These are phyloP conservation scores for Podospora tetraspora DNA, from an alignment of 495 filamentous ascomycete species.

Conservation along the genomic window DNA sequence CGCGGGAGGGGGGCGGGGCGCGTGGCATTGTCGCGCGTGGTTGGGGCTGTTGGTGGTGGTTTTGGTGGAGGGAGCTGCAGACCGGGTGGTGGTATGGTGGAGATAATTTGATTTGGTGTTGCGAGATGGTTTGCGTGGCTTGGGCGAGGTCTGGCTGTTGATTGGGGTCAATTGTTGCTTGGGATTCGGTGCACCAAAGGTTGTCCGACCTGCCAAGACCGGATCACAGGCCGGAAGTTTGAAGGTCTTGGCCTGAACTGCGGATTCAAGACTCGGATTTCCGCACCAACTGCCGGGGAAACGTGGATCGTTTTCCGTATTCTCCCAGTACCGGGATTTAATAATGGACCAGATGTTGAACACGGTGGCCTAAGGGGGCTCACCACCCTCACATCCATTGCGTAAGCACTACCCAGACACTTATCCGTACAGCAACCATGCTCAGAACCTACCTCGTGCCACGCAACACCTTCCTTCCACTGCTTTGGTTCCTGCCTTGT, in stretches of 20 bases:
- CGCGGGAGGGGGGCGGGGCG: conserved; percentile 3
- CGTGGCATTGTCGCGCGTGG: conserved; percentile 21
- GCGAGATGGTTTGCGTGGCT: not conserved
- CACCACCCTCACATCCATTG: too few relatives aligned
- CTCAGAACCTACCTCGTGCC: too few relatives aligned
- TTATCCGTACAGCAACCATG: too few relatives aligned
- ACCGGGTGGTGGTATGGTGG: not conserved
- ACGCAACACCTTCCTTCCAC: not conserved
- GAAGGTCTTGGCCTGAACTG: not conserved
- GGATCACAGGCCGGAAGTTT: not conserved
- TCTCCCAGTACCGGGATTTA: too few relatives aligned
- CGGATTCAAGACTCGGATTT: not conserved
- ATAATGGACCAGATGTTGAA: too few relatives aligned
- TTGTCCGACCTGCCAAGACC: not conserved
- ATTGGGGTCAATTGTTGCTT: not conserved
- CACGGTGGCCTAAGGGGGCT: too few relatives aligned
- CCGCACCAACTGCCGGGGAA: not conserved
- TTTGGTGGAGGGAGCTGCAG: not conserved
- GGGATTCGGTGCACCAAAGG: not conserved
- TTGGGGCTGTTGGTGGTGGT: conserved; percentile 13
- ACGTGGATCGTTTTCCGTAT: not conserved
- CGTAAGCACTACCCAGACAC: too few relatives aligned
- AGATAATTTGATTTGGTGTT: not conserved
- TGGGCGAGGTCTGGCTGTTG: not conserved
- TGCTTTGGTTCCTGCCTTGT: not conserved